phyloP scores from a whole-genome alignment of 805 yeast genomes.

The Komagataella pseudopastoris region DNA sequence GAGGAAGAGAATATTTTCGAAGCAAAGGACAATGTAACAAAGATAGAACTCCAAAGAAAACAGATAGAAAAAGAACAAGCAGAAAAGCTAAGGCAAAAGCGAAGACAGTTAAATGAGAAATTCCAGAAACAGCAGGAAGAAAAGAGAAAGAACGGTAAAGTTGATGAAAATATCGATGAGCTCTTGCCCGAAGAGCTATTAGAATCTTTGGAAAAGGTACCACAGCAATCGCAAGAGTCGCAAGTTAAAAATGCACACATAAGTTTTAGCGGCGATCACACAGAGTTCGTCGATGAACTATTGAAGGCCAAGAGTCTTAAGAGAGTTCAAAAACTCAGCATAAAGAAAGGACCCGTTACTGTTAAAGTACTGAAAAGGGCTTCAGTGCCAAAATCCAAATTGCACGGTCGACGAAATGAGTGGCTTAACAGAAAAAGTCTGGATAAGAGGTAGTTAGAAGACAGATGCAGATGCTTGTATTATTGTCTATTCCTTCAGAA shows the following conservation, averaged over 20 bases:
- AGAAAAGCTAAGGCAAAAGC: constrained; percentile 15
- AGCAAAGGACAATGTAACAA: constrained; percentile 10
- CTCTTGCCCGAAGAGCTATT: constrained; percentile 25
- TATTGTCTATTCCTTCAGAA: constrained; percentile 6
- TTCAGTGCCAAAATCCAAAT: constrained; percentile 4
- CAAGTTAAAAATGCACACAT: constrained; percentile 15
- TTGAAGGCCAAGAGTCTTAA: constrained; percentile 7
- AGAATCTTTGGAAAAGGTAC: constrained; percentile 12
- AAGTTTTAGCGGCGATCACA: constrained; percentile 15
- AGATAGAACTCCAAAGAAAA: constrained; percentile 6
- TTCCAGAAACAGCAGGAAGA: constrained; percentile 19
- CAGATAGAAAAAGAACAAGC: constrained; percentile 13
- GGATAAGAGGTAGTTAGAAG: constrained; percentile 2
- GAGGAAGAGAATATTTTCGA: constrained; percentile 27
- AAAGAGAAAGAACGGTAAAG: constrained; percentile 9
- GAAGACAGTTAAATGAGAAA: constrained; percentile 15
- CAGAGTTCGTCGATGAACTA: constrained; percentile 5
- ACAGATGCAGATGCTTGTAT: background rate
- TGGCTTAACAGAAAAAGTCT: constrained; percentile 8
- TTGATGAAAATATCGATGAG: constrained; percentile 17
- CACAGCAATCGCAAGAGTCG: constrained; percentile 5
- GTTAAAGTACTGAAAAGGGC: constrained; percentile 17
- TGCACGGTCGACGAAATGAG: constrained; percentile 3
- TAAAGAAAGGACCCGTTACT: constrained; percentile 26
- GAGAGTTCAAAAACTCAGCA: constrained; percentile 18